phyloP scores from a whole-genome alignment of 352 stramenopile genomes.

The Phytophthora syringae region DNA sequence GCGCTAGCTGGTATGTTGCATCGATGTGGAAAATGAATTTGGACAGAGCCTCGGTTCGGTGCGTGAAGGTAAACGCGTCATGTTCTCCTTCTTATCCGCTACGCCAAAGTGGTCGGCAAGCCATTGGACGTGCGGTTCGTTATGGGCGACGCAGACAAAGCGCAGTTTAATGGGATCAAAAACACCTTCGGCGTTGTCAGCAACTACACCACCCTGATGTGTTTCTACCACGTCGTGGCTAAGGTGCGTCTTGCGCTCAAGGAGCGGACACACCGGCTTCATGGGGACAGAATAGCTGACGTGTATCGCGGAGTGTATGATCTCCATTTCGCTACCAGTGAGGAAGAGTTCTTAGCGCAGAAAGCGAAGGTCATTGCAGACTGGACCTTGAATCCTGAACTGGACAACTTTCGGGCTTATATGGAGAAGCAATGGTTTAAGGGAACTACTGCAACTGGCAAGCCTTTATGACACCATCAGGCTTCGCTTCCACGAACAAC shows the following conservation, averaged over 20 bases:
- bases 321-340: not conserved
- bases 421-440: constrained; percentile 11
- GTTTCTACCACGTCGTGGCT: constrained; percentile 8
- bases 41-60: not conserved
- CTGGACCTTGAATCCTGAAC: too few relatives aligned
- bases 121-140: not conserved
- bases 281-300: not conserved
- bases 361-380: not conserved
- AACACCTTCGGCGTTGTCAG: not conserved
- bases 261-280: not conserved
- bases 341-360: not conserved
- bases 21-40: too few relatives aligned
- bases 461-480: not conserved
- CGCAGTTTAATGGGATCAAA: constrained; percentile 9
- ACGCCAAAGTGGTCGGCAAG: not conserved
- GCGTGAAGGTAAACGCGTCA: too few relatives aligned
- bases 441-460: constrained; percentile 2
- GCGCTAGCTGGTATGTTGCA: too few relatives aligned
- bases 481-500: not conserved
- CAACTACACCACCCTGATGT: constrained; percentile 1
- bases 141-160: too few relatives aligned
- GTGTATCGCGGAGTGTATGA: constrained; percentile 6
- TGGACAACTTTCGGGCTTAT: too few relatives aligned
- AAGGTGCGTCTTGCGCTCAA: not conserved
- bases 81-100: too few relatives aligned